Base-by-base conservation (phyloP, 345 rosid species). In the Citrus maxima region DNA sequence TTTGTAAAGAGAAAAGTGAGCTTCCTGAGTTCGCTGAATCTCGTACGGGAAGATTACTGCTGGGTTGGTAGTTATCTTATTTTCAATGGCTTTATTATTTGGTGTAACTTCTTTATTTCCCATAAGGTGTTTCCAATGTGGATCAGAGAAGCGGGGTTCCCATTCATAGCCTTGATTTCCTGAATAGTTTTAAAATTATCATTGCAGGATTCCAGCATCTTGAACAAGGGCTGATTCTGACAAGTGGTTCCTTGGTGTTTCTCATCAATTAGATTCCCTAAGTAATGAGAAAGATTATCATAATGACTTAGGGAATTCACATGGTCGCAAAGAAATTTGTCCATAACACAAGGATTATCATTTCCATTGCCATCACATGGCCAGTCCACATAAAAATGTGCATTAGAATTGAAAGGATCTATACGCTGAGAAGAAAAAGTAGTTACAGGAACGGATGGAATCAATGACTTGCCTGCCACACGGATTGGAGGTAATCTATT, bases 371-470 rank as follows among this genome's bases (percentile, higher is more conserved):
- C 76, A 70, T 83, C 74, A n/a, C 71, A 49, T 24, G 74, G 22
- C 62, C 19, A 64, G 77, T 85, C 86, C 35, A 60, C 74, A 54
- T 62, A 30, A 59, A 62, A 72, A 46, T 74, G 82, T 30, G 46
- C 42, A 67, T 74, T 77, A 59, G 82, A 74, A 42, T 77, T 81
- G 35, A 13, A 35, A 19, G 64, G 46, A 66, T 78, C 89, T 83
- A 84, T 82, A 68, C 78, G 77, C 68, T 84, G 87, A 81, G 72
- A 77, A 79, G 80, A 42, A 74, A 72, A 63, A 24, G 91, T 92
- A 69, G 93, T 87, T 56, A 77, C 64, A 80, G 93, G 89, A 78
- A 93, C 83, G 22, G 90, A 88, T 56, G 46, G 84, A 62, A 73
- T 83, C 38, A 68, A 75, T n/a, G 88, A 72, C 42, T 74, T 85